Evolutionary conservation across 345 rosid species (phyloP), one percentile per base, ranked within the genome.

Genomic region (Salix dunnii): DNA sequence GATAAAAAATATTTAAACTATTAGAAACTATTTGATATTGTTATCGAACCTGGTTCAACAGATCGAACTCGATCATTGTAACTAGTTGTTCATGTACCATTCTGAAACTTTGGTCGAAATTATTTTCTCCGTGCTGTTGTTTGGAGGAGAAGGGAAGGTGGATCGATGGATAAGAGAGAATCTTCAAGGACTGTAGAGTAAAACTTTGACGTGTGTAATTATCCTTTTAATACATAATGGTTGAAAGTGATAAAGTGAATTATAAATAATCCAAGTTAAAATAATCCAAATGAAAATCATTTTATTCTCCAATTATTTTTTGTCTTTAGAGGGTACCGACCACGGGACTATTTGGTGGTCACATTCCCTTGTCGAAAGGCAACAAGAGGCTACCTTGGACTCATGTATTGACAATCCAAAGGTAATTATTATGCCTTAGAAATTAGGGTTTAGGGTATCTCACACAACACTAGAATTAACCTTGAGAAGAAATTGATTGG

Each of bases 401-500:
- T 40, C 6, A 14, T 42, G 31, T 13, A 14, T 55, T 7, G 69
- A 61, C 70, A 77, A 64, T 46, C 78, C 42, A 64, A 14, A 71
- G 68, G 61, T 21, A 75, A 82, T 85, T 58, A 80, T 85, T 60
- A 43, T 69, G 68, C 73, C 40, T n/a, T 68, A 55, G 46, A 69
- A 60, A 77, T 80, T n/a, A 40, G 40, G 60, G 10, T 62, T 35
- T 35, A 71, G 63, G 63, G 28, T 23, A 58, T 58, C 28, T 9
- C 63, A n/a, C 63, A 58, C 63, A 58, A n/a, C 63, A 1, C 73
- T 38, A 36, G 76, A 77, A 76, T 67, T 64, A 73, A 68, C 84
- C 88, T 82, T 74, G 86, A 82, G 82, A 82, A 82, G 78, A 76
- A 51, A 65, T 80, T 75, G 79, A 82, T 80, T 80, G 74, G 75